Conservation (phyloP, 2,329 filamentous ascomycete species). For the Thelonectria olida region DNA sequence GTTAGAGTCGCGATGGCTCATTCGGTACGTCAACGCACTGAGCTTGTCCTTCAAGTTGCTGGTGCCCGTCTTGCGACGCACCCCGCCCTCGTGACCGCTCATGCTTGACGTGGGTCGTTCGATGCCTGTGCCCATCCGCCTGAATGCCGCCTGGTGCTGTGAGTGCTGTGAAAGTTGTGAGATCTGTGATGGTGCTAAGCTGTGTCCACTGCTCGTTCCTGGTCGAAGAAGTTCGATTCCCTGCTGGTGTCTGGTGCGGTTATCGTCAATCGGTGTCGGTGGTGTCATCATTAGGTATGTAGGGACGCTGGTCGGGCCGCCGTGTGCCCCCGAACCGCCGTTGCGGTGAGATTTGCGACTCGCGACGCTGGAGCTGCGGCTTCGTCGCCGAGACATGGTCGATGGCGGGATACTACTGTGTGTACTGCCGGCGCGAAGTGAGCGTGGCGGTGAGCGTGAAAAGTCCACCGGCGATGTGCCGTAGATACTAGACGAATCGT, state of each 20-base stretch:
- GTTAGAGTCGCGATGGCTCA: constrained; percentile 34
- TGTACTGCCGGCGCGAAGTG: constrained; percentile 57
- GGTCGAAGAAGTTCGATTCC: constrained; percentile 46
- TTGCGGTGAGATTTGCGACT: constrained; percentile 55
- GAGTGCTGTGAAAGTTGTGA: too few species aligned
- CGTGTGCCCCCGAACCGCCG: constrained; percentile 39
- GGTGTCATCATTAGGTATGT: constrained; percentile 59
- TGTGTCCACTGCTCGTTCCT: constrained; percentile 44
- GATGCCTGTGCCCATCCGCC: constrained; percentile 34
- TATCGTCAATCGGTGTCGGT: constrained; percentile 51
- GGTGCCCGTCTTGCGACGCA: constrained; percentile 42
- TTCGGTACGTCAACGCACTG: constrained; percentile 45
- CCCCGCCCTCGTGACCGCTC: constrained; percentile 37
- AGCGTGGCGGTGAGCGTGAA: constrained; percentile 66
- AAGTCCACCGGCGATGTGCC: constrained; percentile 65
- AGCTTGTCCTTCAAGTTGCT: constrained; percentile 48
- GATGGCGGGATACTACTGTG: constrained; percentile 57
- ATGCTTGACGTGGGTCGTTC: constrained; percentile 46
- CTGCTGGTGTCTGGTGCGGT: constrained; percentile 33
- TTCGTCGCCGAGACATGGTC: constrained; percentile 52
- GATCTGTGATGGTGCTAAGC: constrained; percentile 24
- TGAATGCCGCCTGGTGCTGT: constrained; percentile 33
- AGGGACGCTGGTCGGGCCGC: constrained; percentile 45
- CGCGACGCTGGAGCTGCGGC: constrained; percentile 63
- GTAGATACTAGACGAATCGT: constrained; percentile 66